Conservation (phyloP, 305 asterid species). For the Fraxinus latifolia region DNA sequence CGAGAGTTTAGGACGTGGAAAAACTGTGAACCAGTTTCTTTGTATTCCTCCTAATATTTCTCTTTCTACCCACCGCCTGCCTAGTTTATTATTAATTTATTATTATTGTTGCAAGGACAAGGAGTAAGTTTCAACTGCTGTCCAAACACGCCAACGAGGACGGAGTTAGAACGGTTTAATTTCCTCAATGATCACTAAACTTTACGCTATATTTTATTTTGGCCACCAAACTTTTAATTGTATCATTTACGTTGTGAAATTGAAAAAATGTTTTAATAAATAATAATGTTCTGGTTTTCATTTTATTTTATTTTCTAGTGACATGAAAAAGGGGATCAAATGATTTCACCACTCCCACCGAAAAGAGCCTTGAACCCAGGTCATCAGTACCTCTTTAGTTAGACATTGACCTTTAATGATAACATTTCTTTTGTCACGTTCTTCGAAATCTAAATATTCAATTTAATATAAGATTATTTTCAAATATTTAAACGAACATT, state of each 20-base stretch:
- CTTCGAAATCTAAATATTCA: background rate
- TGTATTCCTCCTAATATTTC: constrained; percentile 3
- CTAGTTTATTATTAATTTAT: background rate
- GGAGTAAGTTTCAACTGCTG: background rate
- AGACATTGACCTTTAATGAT: background rate
- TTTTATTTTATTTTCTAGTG: background rate
- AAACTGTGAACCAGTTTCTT: constrained; percentile 35
- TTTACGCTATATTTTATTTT: background rate
- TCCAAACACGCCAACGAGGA: background rate
- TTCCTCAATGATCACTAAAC: background rate
- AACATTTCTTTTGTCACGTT: background rate
- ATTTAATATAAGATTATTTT: background rate
- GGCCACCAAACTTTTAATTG: background rate
- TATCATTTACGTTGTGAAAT: background rate
- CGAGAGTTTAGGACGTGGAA: constrained; percentile 17
- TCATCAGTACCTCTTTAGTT: background rate
- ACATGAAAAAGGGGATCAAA: background rate
- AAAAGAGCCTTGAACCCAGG: background rate
- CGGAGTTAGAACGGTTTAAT: background rate
- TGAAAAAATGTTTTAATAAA: background rate
- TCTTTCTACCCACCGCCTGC: background rate
- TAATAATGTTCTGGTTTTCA: background rate
- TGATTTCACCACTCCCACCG: background rate
- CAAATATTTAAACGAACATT: background rate
- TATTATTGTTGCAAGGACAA: background rate